Evolutionary conservation across 192 early-diverging fungal species (phyloP).

Genomic region (Backusella westeae): DNA sequence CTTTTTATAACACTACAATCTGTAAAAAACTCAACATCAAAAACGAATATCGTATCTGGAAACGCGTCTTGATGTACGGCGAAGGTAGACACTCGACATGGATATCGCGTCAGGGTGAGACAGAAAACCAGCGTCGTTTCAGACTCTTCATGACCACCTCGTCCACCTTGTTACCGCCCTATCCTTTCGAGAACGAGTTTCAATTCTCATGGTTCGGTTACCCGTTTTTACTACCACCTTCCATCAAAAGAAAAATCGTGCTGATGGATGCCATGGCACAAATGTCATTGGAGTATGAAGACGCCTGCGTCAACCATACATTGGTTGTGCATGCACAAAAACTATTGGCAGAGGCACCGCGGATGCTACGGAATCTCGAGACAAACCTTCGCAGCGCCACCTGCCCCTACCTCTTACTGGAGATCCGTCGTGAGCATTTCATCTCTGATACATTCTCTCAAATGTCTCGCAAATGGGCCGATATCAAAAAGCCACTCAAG

Average conservation of each 20-base stretch:
- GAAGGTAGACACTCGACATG: slow-evolving; percentile 25
- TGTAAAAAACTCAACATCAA: slow-evolving; percentile 63
- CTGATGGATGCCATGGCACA: slow-evolving; percentile 75
- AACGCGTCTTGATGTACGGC: slow-evolving; percentile 43
- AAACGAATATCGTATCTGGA: slow-evolving; percentile 76
- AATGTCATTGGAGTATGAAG: slow-evolving; percentile 78
- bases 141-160: slow-evolving; percentile 15
- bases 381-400: slow-evolving; percentile 54
- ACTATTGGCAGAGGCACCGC: slow-evolving; percentile 55
- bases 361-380: slow-evolving; percentile 48
- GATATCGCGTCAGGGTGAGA: background rate
- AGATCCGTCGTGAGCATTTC: slow-evolving; percentile 65
- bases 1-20: slow-evolving; percentile 29
- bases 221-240: slow-evolving; percentile 67
- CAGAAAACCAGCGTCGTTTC: slow-evolving; percentile 12
- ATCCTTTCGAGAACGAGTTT: slow-evolving; percentile 35
- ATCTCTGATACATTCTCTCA: slow-evolving; percentile 80
- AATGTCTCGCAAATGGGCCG: slow-evolving; percentile 55
- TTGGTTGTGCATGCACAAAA: slow-evolving; percentile 73
- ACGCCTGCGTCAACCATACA: slow-evolving; percentile 80
- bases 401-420: slow-evolving; percentile 81
- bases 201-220: slow-evolving; percentile 69
- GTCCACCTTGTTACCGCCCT: background rate
- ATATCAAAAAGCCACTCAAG: slow-evolving; percentile 80
- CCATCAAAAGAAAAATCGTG: slow-evolving; percentile 67